These are phyloP conservation scores for Rhizopus arrhizus DNA, from an alignment of 371 early-diverging fungal genomes.

Conservation along the genomic window DNA sequence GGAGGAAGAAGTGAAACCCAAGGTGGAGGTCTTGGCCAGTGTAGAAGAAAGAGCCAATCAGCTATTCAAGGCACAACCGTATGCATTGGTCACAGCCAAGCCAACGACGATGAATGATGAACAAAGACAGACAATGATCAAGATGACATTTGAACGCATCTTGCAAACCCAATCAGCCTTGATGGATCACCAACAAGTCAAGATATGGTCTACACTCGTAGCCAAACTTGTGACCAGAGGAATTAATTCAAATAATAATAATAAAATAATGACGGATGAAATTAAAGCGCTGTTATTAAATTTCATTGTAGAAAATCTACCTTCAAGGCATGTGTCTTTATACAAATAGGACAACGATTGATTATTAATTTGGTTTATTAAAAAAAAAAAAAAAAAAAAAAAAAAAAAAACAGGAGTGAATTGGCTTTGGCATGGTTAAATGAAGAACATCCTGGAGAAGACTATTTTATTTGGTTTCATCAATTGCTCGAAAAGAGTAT, in stretches of 20 bases:
- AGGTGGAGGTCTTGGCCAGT: constrained; percentile 36
- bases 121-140: constrained; percentile 32
- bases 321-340: constrained; percentile 27
- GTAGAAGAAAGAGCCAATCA: constrained; percentile 50
- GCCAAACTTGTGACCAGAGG: constrained; percentile 42
- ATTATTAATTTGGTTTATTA: neutral
- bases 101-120: constrained; percentile 2
- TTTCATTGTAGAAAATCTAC: constrained; percentile 38
- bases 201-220: constrained; percentile 37
- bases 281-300: constrained; percentile 40
- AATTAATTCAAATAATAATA: constrained; percentile 8
- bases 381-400: constrained; percentile 11
- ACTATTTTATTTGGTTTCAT: constrained; percentile 44
- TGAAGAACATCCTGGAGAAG: constrained; percentile 41
- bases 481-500: constrained; percentile 34
- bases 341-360: constrained; percentile 1
- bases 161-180: constrained; percentile 6
- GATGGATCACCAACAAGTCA: constrained; percentile 6
- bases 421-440: constrained; percentile 50
- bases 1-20: constrained; percentile 15
- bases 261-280: constrained; percentile 13
- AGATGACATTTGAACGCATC: constrained; percentile 46
- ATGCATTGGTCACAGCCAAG: constrained; percentile 30
- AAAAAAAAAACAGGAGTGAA: constrained; percentile 31
- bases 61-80: constrained; percentile 48